Percentiles rank a stretch among this genome's conserved stretches.
These are phyloP conservation scores for Colletotrichum caudatum DNA, from an alignment of 2,329 filamentous ascomycete genomes.

Conservation along the genomic window DNA sequence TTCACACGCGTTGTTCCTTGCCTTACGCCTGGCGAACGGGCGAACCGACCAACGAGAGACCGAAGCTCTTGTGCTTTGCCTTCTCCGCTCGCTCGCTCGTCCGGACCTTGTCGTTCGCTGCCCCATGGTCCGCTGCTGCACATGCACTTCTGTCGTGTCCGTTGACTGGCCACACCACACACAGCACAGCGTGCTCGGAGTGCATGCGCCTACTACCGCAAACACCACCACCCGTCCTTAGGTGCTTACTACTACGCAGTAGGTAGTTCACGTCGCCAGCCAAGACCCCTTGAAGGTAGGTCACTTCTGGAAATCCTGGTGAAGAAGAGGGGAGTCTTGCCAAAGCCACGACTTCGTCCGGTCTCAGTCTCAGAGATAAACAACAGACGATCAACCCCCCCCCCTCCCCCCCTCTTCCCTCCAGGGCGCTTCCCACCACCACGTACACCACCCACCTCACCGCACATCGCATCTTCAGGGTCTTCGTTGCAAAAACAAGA, in stretches of 20 bases:
- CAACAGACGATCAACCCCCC: constrained; percentile 20
- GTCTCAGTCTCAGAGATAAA: constrained; percentile 20
- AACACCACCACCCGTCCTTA: constrained; percentile 30
- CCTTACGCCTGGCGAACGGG: constrained; percentile 32
- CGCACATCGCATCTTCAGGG: constrained; percentile 40
- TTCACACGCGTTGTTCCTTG: constrained; percentile 38
- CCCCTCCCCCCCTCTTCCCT: not conserved
- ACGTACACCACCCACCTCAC: constrained; percentile 28
- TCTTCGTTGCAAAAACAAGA: constrained; percentile 33
- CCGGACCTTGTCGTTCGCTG: constrained; percentile 35
- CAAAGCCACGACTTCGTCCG: constrained; percentile 34
- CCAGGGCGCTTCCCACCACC: constrained; percentile 34
- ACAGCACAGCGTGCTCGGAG: constrained; percentile 34
- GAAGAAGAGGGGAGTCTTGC: constrained; percentile 30
- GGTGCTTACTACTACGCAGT: not conserved
- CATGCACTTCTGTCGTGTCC: constrained; percentile 53
- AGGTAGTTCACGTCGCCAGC: constrained; percentile 12
- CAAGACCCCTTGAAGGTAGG: constrained; percentile 18
- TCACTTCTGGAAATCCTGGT: constrained; percentile 22
- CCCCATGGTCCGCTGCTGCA: constrained; percentile 50
- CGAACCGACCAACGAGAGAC: constrained; percentile 33
- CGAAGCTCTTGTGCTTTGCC: constrained; percentile 23
- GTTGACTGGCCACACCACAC: constrained; percentile 48
- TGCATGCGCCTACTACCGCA: constrained; percentile 37
- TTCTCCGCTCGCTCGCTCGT: constrained; percentile 27